Base-by-base conservation (phyloP, 1,139 yeast genomes). In the Barnettozyma hawaiiensis region DNA sequence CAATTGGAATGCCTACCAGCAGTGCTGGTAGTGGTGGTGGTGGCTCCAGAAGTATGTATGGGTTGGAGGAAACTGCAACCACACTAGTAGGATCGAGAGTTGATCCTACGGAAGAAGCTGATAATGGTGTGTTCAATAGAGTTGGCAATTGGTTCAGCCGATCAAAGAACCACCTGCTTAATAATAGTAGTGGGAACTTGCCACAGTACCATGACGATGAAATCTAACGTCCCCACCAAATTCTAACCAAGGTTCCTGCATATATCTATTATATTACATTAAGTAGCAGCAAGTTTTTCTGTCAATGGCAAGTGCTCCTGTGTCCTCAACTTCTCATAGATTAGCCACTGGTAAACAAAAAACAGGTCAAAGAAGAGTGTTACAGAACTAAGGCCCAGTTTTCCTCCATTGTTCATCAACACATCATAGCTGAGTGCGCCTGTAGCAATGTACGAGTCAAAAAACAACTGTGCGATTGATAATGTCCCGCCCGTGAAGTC, bases 401-500 rank as follows among this genome's bases (percentile, higher is more conserved):
- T 67, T 16, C 70, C 67, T 24, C 55, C 40, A 20, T 50, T 66
- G 48, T 49, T 65, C 52, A 45, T 41, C 29, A 51, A 38, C 1
- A 47, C 50, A n/a, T 49, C 56, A 39, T 20, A 31, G 12, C 41
- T 48, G 14, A 49, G 31, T 1, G 28, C 31, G 3, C 54, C 53
- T 5, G 55, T 54, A 7, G 49, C 46, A 14, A 41, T 58, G 29
- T 53, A 55, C 1, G 58, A 47, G 39, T 56, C 60, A 18, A 56
- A 16, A 28, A 69, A 53, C 26, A 81, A 58, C 57, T 81, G 85
- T 4, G 57, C 28, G 14, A 74, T 53, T 1, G 81, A 72, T 31
- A 76, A 68, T 1, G 70, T 23, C 10, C 83, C 78, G 7, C 87
- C 87, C 3, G 66, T 49, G 10, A 75, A 53, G 60, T 81, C 87